Evolutionary conservation across 139 green algal genomes (phyloP).

Genomic region (Gonium pectorale): DNA sequence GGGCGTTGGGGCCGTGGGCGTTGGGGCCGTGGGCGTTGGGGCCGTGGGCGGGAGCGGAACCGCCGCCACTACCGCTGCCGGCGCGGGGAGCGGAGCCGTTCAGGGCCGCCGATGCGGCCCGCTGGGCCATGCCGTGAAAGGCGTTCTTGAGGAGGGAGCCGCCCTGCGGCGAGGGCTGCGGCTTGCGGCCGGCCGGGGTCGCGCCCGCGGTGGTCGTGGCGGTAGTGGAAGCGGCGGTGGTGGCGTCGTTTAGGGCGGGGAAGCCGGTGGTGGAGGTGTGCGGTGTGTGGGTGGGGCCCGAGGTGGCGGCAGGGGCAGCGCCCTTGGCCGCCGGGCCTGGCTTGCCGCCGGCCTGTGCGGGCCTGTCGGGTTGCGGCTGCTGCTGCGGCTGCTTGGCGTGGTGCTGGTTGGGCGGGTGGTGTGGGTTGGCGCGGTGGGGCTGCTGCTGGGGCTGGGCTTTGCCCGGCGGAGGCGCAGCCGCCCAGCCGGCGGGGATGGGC

Average conservation of each 20-base stretch:
- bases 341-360: too few relatives aligned
- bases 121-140: conserved; percentile 1
- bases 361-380: too few relatives aligned
- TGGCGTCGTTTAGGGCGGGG: neutral
- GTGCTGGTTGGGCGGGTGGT: too few relatives aligned
- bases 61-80: neutral
- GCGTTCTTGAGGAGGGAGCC: conserved; percentile 26
- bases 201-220: too few relatives aligned
- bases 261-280: neutral
- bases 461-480: too few relatives aligned
- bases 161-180: neutral
- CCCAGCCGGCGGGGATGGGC: too few relatives aligned
- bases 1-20: neutral
- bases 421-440: too few relatives aligned
- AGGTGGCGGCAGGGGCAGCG: neutral
- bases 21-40: too few relatives aligned
- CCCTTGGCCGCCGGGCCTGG: too few relatives aligned
- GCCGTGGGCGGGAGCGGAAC: too few relatives aligned
- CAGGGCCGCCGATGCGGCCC: neutral
- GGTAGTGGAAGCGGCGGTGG: neutral
- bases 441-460: too few relatives aligned
- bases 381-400: too few relatives aligned
- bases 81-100: neutral
- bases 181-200: neutral
- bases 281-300: neutral